These are phyloP conservation scores for Cryptococcus wingfieldii DNA, from an alignment of 1,284 basidiomycete genomes.

Conservation along the genomic window DNA sequence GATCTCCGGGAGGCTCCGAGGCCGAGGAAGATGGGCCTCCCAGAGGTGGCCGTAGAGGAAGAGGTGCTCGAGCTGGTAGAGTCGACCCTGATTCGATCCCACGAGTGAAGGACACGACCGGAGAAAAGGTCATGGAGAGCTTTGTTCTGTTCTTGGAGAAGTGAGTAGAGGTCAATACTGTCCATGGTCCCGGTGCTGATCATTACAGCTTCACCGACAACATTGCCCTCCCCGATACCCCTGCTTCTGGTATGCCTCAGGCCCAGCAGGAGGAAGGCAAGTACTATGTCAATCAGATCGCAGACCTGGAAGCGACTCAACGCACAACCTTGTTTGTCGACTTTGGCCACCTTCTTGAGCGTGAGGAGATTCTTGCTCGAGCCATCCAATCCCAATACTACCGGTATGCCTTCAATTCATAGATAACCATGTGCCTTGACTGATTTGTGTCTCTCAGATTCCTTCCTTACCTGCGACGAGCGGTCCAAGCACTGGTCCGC, in stretches of 20 bases:
- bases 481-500: slow-evolving; percentile 81
- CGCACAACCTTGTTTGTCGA: slow-evolving; percentile 95
- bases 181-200: neutral
- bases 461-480: slow-evolving; percentile 86
- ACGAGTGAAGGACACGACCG: slow-evolving; percentile 83
- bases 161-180: slow-evolving; percentile 53
- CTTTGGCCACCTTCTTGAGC: slow-evolving; percentile 81
- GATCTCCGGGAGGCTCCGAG: slow-evolving; percentile 1
- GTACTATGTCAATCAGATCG: slow-evolving; percentile 85
- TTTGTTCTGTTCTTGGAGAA: slow-evolving; percentile 87
- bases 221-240: slow-evolving; percentile 67
- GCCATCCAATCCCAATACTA: slow-evolving; percentile 95
- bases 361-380: slow-evolving; percentile 85
- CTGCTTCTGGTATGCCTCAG: slow-evolving; percentile 59
- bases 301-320: slow-evolving; percentile 86
- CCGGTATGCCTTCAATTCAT: slow-evolving; percentile 50
- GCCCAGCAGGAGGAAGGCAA: slow-evolving; percentile 51
- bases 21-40: slow-evolving; percentile 16
- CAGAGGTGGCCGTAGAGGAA: slow-evolving; percentile 7
- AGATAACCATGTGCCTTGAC: neutral
- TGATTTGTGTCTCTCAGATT: slow-evolving; percentile 52
- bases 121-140: slow-evolving; percentile 84
- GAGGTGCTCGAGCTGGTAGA: slow-evolving; percentile 14
- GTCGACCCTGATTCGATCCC: slow-evolving; percentile 62
- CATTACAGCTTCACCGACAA: slow-evolving; percentile 70